Evolutionary conservation across 441 rosid species (phyloP).

Genomic region (Pelargonium cotyledonis): DNA sequence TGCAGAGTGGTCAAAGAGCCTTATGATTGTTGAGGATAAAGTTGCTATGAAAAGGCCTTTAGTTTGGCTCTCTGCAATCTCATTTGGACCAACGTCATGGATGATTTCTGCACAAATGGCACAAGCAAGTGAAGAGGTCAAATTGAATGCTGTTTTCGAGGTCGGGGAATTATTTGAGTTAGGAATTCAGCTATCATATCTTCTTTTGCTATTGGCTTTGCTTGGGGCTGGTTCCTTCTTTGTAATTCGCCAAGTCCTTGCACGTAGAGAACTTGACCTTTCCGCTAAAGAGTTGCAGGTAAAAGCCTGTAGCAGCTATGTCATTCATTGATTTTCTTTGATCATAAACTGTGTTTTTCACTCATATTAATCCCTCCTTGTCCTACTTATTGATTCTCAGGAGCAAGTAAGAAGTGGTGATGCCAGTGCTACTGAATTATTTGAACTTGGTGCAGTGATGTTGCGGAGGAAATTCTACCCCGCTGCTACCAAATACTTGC

Average conservation of each 20-base stretch:
- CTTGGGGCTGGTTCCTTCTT: slow-evolving; percentile 87
- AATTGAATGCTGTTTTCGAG: slow-evolving; percentile 47
- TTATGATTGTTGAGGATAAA: slow-evolving; percentile 27
- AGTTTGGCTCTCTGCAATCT: slow-evolving; percentile 33
- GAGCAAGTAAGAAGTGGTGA: slow-evolving; percentile 99
- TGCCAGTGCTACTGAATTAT: slow-evolving; percentile 87
- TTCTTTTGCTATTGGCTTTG: slow-evolving; percentile 62
- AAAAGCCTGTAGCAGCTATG: slow-evolving; percentile 5
- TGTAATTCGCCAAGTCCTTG: slow-evolving; percentile 93
- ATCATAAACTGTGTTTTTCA: too few relatives aligned
- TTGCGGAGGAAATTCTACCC: slow-evolving; percentile 86
- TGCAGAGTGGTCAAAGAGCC: slow-evolving; percentile 41
- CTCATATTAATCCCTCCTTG: too few relatives aligned
- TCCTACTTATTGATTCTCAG: slow-evolving; percentile 32
- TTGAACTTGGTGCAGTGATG: slow-evolving; percentile 97
- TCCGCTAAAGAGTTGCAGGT: slow-evolving; percentile 97
- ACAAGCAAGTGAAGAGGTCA: slow-evolving; percentile 44
- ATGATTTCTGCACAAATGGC: slow-evolving; percentile 53
- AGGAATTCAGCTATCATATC: slow-evolving; percentile 88
- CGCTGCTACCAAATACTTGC: slow-evolving; percentile 77
- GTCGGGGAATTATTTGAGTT: slow-evolving; percentile 76
- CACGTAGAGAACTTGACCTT: slow-evolving; percentile 94
- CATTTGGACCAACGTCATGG: slow-evolving; percentile 46
- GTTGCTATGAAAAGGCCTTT: slow-evolving; percentile 36
- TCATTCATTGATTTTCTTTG: too few relatives aligned